A percentile compares a stretch with the other conserved stretches of the same genome.
These are phyloP conservation scores for Plasmodium chabaudi DNA, from an alignment of 169 alveolate genomes.

Conservation along the genomic window DNA sequence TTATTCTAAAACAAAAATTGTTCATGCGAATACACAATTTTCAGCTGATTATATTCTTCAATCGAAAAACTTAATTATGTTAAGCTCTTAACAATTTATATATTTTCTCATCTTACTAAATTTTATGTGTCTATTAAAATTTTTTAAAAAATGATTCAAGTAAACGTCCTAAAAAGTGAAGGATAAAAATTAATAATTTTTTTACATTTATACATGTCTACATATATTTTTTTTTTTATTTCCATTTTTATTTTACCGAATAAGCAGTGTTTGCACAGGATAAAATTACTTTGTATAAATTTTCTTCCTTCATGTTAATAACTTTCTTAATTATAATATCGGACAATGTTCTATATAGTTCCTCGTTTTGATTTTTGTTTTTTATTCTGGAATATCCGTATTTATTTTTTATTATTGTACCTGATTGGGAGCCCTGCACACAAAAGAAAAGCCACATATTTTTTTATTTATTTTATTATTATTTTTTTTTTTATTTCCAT, in stretches of 20 bases:
- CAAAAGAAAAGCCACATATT: not conserved
- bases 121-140: constrained; percentile 44
- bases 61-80: not conserved
- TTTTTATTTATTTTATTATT: not conserved
- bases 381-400: constrained; percentile 44
- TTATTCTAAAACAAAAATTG: constrained; percentile 31
- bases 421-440: constrained; percentile 32
- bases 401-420: constrained; percentile 38
- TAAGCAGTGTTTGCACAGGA: constrained; percentile 69
- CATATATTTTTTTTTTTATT: not conserved
- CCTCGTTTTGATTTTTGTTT: constrained; percentile 21
- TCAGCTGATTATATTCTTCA: constrained; percentile 12
- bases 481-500: not conserved
- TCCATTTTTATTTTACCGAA: constrained; percentile 26
- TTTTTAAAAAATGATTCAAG: constrained; percentile 58
- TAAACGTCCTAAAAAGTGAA: constrained; percentile 31
- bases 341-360: constrained; percentile 30
- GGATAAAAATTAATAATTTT: not conserved
- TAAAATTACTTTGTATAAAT: constrained; percentile 49
- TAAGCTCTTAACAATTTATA: constrained; percentile 64
- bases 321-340: constrained; percentile 38
- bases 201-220: not conserved
- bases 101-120: constrained; percentile 56
- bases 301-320: constrained; percentile 47
- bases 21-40: constrained; percentile 6